Percentiles rank a stretch among this genome's conserved stretches.
Conservation (phyloP, 305 asterid genomes). For the Plantago rigida region DNA sequence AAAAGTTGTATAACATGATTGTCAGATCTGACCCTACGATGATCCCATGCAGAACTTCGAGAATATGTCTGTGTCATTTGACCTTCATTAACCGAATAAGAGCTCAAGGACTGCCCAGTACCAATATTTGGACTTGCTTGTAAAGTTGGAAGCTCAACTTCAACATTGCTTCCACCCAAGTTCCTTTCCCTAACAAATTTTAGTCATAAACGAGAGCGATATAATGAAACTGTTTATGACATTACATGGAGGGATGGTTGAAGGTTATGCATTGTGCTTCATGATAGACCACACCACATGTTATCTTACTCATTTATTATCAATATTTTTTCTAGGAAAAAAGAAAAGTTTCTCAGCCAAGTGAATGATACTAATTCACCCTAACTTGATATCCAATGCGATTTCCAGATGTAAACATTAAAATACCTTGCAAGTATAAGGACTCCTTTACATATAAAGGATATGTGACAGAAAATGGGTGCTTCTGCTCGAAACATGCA, state of each 20-base stretch:
- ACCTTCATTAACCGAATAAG: slow-evolving; percentile 11
- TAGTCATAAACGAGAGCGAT: slow-evolving; percentile 18
- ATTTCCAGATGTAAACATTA: neutral
- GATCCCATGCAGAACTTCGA: slow-evolving; percentile 1
- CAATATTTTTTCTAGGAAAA: neutral
- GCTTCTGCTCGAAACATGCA: slow-evolving; percentile 57
- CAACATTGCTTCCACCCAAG: slow-evolving; percentile 27
- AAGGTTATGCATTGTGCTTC: too few species aligned
- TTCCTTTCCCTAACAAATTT: slow-evolving; percentile 46
- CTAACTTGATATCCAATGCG: neutral
- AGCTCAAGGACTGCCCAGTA: slow-evolving; percentile 20
- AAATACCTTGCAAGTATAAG: slow-evolving; percentile 60
- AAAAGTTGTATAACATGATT: neutral
- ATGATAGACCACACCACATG: neutral
- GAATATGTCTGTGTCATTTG: neutral
- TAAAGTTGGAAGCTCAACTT: slow-evolving; percentile 30
- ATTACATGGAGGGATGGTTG: too few species aligned
- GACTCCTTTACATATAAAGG: slow-evolving; percentile 78
- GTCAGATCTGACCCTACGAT: slow-evolving; percentile 12
- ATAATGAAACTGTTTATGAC: neutral
- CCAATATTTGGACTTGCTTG: slow-evolving; percentile 33
- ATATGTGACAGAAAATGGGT: slow-evolving; percentile 65
- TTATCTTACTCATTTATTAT: neutral
- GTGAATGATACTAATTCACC: neutral
- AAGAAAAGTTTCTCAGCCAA: neutral